Base-by-base conservation (phyloP, 257 asterid species). In the Petunia secreta region DNA sequence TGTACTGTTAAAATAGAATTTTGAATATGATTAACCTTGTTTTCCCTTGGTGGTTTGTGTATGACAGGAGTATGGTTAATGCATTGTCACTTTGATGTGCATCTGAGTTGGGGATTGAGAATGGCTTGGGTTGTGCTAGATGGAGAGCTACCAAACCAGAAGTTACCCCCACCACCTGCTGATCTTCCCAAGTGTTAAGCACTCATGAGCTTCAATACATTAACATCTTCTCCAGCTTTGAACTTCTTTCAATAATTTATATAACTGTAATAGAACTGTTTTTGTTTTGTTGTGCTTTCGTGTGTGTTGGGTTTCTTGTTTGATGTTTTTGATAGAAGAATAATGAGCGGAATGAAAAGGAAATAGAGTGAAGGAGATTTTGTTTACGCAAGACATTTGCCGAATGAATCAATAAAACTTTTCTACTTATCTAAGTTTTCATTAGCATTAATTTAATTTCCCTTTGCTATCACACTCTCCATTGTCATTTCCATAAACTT, bases 111-210 rank as follows among this genome's bases (percentile, higher is more conserved):
- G 97, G 97, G 96, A 8, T 84, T 92, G 87, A 89, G 75, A 83
- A 92, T 92, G 97, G 96, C 90, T 7, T 92, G 94, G 97, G 10
- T 92, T 14, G 96, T 90, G n/a, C 77, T 89, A 90, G 92, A 92
- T 37, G 97, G 96, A 62, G 78, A 91, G 6, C 89, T 87, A 60
- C 91, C 94, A 8, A 87, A 83, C 73, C 96, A 92, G 83, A 87
- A 90, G 85, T 83, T 92, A 83, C 92, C 87, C 36, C 91, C 92
- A 40, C 96, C 97, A 15, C 94, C 97, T 0, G 75, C 92, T 48
- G 96, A 92, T 90, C 93, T 90, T 80, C 97, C 96, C 43, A 89
- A 84, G 77, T 92, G 97, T 66, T 91, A 78, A 37, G 25, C 25
- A 14, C 14, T 38, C 75, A 60, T 50, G 14, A 6, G 2, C 5